These are phyloP conservation scores for Cytospora mali DNA, from an alignment of 2,329 filamentous ascomycete genomes.

Conservation along the genomic window DNA sequence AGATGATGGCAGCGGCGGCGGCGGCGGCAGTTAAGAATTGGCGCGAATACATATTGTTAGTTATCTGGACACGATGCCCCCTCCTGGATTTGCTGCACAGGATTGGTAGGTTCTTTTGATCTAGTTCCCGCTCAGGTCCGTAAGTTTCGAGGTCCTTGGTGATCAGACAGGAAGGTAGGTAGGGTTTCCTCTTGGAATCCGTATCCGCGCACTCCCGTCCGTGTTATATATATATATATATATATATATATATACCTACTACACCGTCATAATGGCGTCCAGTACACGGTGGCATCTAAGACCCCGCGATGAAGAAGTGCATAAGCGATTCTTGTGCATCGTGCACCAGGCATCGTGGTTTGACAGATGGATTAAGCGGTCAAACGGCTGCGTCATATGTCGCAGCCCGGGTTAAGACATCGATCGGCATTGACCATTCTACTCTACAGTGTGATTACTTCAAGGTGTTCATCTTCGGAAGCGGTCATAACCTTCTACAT, in stretches of 20 bases:
- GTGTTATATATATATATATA: not conserved
- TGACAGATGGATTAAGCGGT: not conserved
- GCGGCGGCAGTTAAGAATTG: not conserved
- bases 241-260: too few species aligned
- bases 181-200: not conserved
- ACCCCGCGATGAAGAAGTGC: not conserved
- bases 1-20: not conserved
- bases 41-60: slow-evolving; percentile 3
- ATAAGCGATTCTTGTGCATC: not conserved
- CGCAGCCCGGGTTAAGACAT: not conserved
- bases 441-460: too few species aligned
- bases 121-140: too few species aligned
- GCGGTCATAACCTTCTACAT: not conserved
- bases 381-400: not conserved
- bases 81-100: too few species aligned
- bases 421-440: too few species aligned
- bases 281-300: not conserved
- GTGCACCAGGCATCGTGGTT: too few species aligned
- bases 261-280: not conserved
- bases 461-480: too few species aligned
- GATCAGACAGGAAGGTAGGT: not conserved
- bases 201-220: too few species aligned
- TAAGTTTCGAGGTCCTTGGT: not conserved
- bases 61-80: not conserved
- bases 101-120: too few species aligned